A percentile compares a stretch with the other conserved stretches of the same genome.
phyloP scores from a whole-genome alignment of 2,329 filamentous ascomycete genomes.

The Beauveria caledonica region DNA sequence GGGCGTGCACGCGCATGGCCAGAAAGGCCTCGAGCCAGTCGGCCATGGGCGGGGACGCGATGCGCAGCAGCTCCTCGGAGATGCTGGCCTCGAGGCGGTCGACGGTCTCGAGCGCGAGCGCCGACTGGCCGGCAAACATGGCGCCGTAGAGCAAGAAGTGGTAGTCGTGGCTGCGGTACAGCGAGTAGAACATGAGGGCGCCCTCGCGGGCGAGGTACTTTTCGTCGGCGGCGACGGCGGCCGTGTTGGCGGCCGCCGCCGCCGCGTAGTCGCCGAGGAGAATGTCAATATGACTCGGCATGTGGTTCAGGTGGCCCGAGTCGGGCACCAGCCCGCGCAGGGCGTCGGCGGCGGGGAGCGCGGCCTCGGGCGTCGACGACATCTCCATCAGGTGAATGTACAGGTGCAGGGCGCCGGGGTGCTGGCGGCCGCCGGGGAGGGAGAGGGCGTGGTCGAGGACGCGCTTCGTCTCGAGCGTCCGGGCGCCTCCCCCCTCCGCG shows the following conservation, averaged over 20 bases:
- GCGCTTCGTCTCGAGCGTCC: constrained; percentile 25
- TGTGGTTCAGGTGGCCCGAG: constrained; percentile 60
- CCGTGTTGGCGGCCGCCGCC: constrained; percentile 58
- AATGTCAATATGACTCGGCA: constrained; percentile 71
- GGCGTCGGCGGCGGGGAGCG: constrained; percentile 48
- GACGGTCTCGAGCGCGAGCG: constrained; percentile 53
- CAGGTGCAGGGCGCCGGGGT: constrained; percentile 65
- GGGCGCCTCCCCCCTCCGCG: no score
- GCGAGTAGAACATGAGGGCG: constrained; percentile 63
- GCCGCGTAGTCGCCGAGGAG: constrained; percentile 62
- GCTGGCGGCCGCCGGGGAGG: constrained; percentile 30
- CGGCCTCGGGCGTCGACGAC: constrained; percentile 53
- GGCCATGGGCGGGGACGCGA: constrained; percentile 64
- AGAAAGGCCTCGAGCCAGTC: constrained; percentile 70
- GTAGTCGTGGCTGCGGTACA: constrained; percentile 67
- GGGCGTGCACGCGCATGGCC: constrained; percentile 57
- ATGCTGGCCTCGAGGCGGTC: constrained; percentile 51
- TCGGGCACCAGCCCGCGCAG: constrained; percentile 56
- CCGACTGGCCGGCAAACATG: constrained; percentile 64
- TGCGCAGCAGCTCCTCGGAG: constrained; percentile 53
- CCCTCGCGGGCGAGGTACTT: constrained; percentile 53
- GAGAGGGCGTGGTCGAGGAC: constrained; percentile 41
- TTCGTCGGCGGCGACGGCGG: constrained; percentile 60
- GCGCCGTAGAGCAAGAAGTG: constrained; percentile 71
- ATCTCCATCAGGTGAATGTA: constrained; percentile 73